Conservation (phyloP, 73 alveolate species). For the Tetrahymena malaccensis region DNA sequence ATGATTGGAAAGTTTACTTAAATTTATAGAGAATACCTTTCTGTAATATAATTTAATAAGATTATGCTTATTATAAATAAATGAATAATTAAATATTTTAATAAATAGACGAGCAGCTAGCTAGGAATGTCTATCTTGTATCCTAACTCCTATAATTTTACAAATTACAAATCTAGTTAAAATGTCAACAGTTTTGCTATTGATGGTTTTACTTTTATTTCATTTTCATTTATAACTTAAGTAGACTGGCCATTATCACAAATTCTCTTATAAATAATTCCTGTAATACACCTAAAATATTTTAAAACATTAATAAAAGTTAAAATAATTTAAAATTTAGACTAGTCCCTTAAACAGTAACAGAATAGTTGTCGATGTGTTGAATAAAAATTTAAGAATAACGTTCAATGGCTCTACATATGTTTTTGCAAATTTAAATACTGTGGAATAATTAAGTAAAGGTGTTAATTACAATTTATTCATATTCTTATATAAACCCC, state of each 20-base stretch:
- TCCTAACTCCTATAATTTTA: background rate
- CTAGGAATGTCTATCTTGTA: background rate
- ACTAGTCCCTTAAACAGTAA: background rate
- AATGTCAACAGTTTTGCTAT: background rate
- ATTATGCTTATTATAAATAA: background rate
- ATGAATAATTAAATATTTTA: background rate
- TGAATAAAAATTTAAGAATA: background rate
- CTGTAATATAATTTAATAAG: background rate
- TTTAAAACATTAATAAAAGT: background rate
- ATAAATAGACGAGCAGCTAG: background rate
- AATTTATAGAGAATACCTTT: background rate
- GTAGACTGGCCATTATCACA: background rate
- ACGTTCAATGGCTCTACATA: background rate
- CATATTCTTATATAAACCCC: background rate
- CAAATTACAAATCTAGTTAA: background rate
- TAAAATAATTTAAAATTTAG: background rate
- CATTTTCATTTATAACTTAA: background rate
- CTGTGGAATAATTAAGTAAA: background rate
- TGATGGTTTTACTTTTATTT: background rate
- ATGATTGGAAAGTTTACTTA: background rate
- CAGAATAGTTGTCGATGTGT: background rate
- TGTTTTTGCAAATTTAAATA: background rate
- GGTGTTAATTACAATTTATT: background rate
- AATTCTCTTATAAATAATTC: background rate
- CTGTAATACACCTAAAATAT: background rate